Conservation (phyloP, 495 filamentous ascomycete genomes). For the Neurospora pannonica region DNA sequence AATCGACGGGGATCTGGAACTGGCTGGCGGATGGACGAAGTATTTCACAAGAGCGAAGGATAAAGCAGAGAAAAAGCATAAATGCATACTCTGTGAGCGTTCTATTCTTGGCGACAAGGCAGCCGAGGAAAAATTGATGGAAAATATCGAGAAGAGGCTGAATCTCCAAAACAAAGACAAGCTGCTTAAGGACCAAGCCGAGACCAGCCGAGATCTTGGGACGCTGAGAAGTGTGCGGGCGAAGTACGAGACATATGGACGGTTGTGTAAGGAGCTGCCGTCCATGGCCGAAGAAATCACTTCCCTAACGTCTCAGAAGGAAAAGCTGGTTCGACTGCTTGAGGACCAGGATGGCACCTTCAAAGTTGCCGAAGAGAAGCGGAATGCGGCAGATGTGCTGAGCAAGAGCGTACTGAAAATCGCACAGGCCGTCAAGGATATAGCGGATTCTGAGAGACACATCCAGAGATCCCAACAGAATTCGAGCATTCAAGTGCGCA, state of each 20-base stretch:
- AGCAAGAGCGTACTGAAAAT: constrained; percentile 69
- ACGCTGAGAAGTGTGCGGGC: constrained; percentile 49
- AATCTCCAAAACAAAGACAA: constrained; percentile 37
- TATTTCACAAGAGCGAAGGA: constrained; percentile 56
- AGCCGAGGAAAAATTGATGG: constrained; percentile 48
- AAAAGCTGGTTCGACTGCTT: constrained; percentile 50
- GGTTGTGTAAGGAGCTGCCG: constrained; percentile 64
- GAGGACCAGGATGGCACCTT: constrained; percentile 68
- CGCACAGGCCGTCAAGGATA: constrained; percentile 58
- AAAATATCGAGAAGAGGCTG: constrained; percentile 51
- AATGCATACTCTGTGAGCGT: constrained; percentile 62
- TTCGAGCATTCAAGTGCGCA: constrained; percentile 50
- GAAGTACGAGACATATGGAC: constrained; percentile 63
- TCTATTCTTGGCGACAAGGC: constrained; percentile 46
- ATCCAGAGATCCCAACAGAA: constrained; percentile 66
- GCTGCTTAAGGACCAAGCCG: constrained; percentile 42
- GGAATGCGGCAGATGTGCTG: constrained; percentile 66
- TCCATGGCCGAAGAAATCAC: constrained; percentile 52
- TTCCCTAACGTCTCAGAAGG: constrained; percentile 43
- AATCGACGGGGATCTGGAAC: constrained; percentile 52
- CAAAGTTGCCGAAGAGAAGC: constrained; percentile 51
- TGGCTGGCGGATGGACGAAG: constrained; percentile 26
- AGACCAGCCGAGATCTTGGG: constrained; percentile 22
- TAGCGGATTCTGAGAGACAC: constrained; percentile 56
- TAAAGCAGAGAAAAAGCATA: constrained; percentile 48